Percentiles rank a stretch among this genome's conserved stretches.
Evolutionary conservation across 1,284 basidiomycete genomes (phyloP).

Genomic region (Paramarasmius palmivorus): DNA sequence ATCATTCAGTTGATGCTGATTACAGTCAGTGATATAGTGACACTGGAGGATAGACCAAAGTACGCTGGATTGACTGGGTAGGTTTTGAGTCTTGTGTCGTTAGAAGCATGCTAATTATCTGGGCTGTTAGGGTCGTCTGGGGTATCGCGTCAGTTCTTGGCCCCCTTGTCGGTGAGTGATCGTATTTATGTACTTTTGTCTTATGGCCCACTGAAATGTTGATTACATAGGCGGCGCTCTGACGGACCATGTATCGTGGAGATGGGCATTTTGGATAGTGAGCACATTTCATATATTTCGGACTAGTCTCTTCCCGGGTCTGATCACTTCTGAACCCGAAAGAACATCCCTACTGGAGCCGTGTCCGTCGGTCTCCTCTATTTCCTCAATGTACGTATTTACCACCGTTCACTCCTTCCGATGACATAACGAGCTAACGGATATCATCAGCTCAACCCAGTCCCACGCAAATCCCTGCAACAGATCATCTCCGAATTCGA

Average conservation of each 20-base stretch:
- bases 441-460: constrained; percentile 52
- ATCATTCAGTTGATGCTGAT: constrained; percentile 33
- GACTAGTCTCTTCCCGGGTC: no score
- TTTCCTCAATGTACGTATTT: constrained; percentile 26
- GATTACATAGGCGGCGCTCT: constrained; percentile 1
- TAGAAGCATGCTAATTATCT: not conserved
- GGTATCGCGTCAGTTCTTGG: constrained; percentile 8
- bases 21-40: constrained; percentile 31
- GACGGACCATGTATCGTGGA: constrained; percentile 7
- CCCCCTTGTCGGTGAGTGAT: constrained; percentile 4
- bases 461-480: constrained; percentile 35
- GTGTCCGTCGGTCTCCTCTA: constrained; percentile 43
- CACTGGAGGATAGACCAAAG: constrained; percentile 1
- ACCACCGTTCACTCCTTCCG: not conserved
- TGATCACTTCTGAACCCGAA: no score
- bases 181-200: no score
- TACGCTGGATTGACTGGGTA: constrained; percentile 3
- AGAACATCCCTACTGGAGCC: constrained; percentile 42
- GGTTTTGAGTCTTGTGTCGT: not conserved
- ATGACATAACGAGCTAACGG: not conserved
- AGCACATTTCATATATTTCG: constrained; percentile 19
- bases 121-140: not conserved
- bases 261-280: constrained; percentile 14
- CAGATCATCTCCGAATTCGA: constrained; percentile 50
- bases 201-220: no score